phyloP scores from a whole-genome alignment of 1,284 basidiomycete genomes.

The Rhodotorula mucilaginosa region DNA sequence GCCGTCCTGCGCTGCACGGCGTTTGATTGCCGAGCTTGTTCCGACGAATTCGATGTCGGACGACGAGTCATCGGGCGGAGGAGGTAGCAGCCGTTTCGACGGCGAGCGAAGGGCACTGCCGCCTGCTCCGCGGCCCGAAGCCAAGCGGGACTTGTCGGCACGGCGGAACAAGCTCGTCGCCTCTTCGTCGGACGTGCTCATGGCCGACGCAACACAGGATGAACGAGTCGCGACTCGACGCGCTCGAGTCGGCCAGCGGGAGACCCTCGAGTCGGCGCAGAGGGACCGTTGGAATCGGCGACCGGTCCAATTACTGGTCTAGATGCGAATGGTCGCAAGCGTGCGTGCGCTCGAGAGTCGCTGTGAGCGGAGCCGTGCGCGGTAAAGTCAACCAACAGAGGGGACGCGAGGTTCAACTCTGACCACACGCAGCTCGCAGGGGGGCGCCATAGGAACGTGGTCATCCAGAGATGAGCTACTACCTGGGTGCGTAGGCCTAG shows the following conservation, averaged over 20 bases:
- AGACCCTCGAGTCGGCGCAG: too few relatives aligned
- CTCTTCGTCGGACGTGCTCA: constrained; percentile 8
- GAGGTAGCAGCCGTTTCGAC: too few relatives aligned
- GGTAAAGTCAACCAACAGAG: too few relatives aligned
- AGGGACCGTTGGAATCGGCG: too few relatives aligned
- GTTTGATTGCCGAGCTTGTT: not conserved
- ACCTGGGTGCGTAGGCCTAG: constrained; percentile 16
- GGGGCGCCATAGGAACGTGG: not conserved
- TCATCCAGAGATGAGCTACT: constrained; percentile 28
- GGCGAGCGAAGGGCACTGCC: too few relatives aligned
- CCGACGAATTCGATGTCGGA: constrained; percentile 20
- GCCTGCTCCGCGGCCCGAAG: too few relatives aligned
- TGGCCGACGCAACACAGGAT: not conserved
- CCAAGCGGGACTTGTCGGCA: not conserved
- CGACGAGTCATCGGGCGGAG: not conserved
- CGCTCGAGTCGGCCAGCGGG: not conserved
- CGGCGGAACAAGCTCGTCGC: constrained; percentile 2
- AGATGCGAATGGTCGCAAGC: too few relatives aligned
- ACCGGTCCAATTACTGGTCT: too few relatives aligned
- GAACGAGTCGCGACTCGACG: not conserved
- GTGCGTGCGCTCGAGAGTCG: too few relatives aligned
- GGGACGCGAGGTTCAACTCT: too few relatives aligned
- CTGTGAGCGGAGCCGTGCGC: too few relatives aligned
- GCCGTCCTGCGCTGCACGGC: not conserved
- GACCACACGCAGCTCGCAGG: too few relatives aligned